Base-by-base conservation (phyloP, 345 rosid species). In the Salix caprea region DNA sequence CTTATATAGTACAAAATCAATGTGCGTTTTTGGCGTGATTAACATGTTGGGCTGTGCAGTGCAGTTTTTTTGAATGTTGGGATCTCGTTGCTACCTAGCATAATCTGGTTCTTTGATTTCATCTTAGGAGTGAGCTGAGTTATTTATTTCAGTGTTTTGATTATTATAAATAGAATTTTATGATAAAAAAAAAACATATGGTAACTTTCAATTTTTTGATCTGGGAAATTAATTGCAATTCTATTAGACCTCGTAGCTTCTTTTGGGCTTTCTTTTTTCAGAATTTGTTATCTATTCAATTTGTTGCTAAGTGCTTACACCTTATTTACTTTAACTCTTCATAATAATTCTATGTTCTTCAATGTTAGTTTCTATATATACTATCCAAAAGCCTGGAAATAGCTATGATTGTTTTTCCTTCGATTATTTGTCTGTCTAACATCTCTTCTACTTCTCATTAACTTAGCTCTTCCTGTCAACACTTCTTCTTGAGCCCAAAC, bases 31-130 rank as follows among this genome's bases (percentile, higher is more conserved):
- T 67, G 68, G 26, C 69, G 64, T 64, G 19, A 13, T 66, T 18
- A 71, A 7, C 44, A 32, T 9, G 23, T 65, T 46, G 60, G 71
- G 77, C 14, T 70, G 36, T 56, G 67, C 52, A 69, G 66, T 34
- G 28, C 24, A 16, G 67, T 11, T 71, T 65, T 71, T 70, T 56
- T 73, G 10, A 52, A 70, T 77, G 73, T 28, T 52, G 42, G 78
- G 70, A 82, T 73, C 60, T 76, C 78, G 26, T 2, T 66, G 32
- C 48, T 64, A 13, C 28, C 58, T 40, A 50, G 56, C 64, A 9
- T 58, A 58, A 23, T n/a, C 15, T 52, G 68, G 46, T 67, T 36
- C 30, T 23, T 74, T 39, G 48, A 66, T 24, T 74, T 71, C 37
- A 34, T 67, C 54, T 61, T 42, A 37, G n/a, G 16, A 61, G 61